Evolutionary conservation across 192 early-diverging fungal genomes (phyloP).

Genomic region (Entrophospora sp.): DNA sequence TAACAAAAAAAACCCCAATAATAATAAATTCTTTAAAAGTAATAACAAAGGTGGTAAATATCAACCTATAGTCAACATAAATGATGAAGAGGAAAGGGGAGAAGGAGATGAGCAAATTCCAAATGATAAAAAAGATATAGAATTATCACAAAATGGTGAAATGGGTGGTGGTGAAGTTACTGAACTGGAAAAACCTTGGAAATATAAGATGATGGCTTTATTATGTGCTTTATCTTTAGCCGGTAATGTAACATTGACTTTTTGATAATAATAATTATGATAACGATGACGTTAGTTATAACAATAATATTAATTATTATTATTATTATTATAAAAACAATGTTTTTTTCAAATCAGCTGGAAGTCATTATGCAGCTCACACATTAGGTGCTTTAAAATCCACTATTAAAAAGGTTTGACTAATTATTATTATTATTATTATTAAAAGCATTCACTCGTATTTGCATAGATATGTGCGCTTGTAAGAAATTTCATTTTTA

Average conservation of each 20-base stretch:
- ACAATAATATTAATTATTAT: neutral
- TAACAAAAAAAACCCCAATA: too few relatives aligned
- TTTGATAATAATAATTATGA: too few relatives aligned
- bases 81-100: too few relatives aligned
- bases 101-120: too few relatives aligned
- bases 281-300: constrained; percentile 9
- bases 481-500: too few relatives aligned
- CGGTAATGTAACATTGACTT: too few relatives aligned
- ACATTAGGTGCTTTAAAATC: constrained; percentile 57
- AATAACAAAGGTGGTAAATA: too few relatives aligned
- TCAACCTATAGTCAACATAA: too few relatives aligned
- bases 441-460: neutral
- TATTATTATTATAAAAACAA: neutral
- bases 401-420: constrained; percentile 51
- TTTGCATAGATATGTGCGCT: too few relatives aligned
- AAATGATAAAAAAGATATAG: neutral
- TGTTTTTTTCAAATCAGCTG: constrained; percentile 39
- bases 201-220: constrained; percentile 49
- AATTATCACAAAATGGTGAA: neutral
- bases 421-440: neutral
- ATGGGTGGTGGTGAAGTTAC: too few relatives aligned
- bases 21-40: too few relatives aligned
- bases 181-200: constrained; percentile 21
- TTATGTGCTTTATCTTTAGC: constrained; percentile 51
- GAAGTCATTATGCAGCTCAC: constrained; percentile 62